phyloP scores from a whole-genome alignment of 1,139 yeast species.

The Yueomyces sp. region DNA sequence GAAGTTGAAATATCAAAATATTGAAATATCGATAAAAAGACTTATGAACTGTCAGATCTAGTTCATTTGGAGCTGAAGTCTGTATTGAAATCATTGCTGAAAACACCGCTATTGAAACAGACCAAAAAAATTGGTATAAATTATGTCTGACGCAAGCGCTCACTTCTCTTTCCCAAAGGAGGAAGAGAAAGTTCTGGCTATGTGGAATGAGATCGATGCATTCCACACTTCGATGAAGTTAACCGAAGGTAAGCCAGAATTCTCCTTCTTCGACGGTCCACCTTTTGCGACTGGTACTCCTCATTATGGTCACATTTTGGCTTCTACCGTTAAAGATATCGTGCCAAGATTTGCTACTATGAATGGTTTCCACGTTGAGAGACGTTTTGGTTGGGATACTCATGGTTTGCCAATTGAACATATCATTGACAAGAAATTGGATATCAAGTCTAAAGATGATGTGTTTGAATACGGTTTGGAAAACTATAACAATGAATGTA shows the following conservation, averaged over 20 bases:
- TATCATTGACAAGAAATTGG: conserved; percentile 94
- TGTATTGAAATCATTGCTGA: too few species aligned
- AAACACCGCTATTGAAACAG: background rate
- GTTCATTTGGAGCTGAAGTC: too few species aligned
- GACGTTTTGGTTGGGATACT: conserved; percentile 99
- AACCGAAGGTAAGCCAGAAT: conserved; percentile 75
- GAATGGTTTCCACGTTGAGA: conserved; percentile 92
- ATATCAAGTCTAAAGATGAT: conserved; percentile 86
- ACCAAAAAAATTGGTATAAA: background rate
- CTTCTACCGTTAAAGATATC: conserved; percentile 93
- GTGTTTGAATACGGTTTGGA: conserved; percentile 89
- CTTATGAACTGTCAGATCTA: background rate
- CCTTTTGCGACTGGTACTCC: conserved; percentile 99
- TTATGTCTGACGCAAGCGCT: conserved; percentile 19
- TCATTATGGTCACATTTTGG: conserved; percentile 93
- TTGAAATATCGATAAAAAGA: background rate
- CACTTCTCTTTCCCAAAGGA: conserved; percentile 61
- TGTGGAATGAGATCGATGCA: conserved; percentile 88
- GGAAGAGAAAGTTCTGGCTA: conserved; percentile 66
- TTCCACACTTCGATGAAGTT: conserved; percentile 77
- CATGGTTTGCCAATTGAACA: conserved; percentile 98
- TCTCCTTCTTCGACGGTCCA: conserved; percentile 96
- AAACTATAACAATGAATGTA: conserved; percentile 87
- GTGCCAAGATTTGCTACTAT: conserved; percentile 96
- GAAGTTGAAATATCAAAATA: too few species aligned